Conservation (phyloP, 352 stramenopile genomes). For the Phytophthora citricola region DNA sequence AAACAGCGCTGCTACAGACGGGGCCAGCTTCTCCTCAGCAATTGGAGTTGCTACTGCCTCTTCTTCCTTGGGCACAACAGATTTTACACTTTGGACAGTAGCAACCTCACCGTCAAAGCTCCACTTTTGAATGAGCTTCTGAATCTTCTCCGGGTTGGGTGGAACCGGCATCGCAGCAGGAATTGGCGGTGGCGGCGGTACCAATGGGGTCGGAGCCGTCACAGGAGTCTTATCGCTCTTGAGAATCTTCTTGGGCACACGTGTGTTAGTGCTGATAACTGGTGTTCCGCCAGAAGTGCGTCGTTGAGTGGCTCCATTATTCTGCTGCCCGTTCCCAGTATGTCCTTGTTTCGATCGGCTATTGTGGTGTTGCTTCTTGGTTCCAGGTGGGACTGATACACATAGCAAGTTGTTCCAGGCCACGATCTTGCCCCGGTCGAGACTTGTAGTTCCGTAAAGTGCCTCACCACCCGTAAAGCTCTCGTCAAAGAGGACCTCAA, state of each 20-base stretch:
- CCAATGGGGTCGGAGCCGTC: constrained; percentile 14
- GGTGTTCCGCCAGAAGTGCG: constrained; percentile 14
- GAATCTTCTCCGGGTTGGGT: constrained; percentile 66
- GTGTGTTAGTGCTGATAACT: constrained; percentile 34
- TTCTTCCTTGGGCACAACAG: constrained; percentile 2
- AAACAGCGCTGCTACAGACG: constrained; percentile 56
- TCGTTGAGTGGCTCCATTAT: constrained; percentile 17
- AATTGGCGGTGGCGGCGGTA: constrained; percentile 44
- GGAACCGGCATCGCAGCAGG: constrained; percentile 42
- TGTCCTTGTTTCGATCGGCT: constrained; percentile 20
- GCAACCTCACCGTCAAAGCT: constrained; percentile 41
- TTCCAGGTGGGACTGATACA: constrained; percentile 59
- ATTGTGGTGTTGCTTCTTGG: constrained; percentile 29
- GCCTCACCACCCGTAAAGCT: constrained; percentile 97
- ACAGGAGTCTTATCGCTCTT: constrained; percentile 26
- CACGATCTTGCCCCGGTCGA: constrained; percentile 96
- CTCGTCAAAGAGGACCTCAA: constrained; percentile 98
- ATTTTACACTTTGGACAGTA: constrained; percentile 14
- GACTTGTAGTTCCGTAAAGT: constrained; percentile 95
- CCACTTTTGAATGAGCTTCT: constrained; percentile 73
- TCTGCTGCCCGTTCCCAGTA: constrained; percentile 20
- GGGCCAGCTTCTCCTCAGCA: constrained; percentile 32
- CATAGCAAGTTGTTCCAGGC: constrained; percentile 92
- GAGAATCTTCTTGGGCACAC: constrained; percentile 31
- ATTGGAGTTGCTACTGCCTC: constrained; percentile 2